Evolutionary conservation across 225 moss, liverwort and hornwort species (phyloP).

Genomic region (Polytrichum commune): DNA sequence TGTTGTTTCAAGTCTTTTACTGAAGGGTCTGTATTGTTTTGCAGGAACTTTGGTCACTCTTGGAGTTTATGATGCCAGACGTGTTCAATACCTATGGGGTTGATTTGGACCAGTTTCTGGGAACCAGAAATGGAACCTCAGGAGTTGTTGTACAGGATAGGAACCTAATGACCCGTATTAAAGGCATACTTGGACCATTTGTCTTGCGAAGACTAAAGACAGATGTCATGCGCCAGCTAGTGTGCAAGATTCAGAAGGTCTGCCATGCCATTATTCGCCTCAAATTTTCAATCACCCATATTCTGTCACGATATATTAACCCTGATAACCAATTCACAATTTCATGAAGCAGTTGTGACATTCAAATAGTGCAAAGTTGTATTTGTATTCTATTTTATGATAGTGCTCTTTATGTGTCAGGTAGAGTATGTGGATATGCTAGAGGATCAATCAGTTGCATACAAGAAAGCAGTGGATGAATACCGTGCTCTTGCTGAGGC

Average conservation of each 20-base stretch:
- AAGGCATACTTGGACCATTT: conserved; percentile 92
- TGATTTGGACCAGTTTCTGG: conserved; percentile 86
- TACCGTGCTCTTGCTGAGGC: conserved; percentile 77
- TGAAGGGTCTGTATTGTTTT: conserved; percentile 12
- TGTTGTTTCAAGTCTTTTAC: too few species aligned
- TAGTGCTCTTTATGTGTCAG: conserved; percentile 19
- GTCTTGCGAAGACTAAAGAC: conserved; percentile 84
- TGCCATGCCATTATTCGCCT: not conserved
- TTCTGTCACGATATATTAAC: too few species aligned
- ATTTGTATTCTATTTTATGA: too few species aligned
- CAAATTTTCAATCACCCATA: too few species aligned
- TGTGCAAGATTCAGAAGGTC: conserved; percentile 83
- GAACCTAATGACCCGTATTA: conserved; percentile 82
- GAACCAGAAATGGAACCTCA: conserved; percentile 69
- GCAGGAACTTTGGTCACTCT: conserved; percentile 91
- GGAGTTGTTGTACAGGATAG: conserved; percentile 66
- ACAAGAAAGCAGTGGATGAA: conserved; percentile 75
- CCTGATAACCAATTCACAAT: too few species aligned
- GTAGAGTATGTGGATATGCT: conserved; percentile 81
- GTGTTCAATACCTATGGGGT: conserved; percentile 79
- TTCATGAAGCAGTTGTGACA: too few species aligned
- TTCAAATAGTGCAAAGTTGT: too few species aligned
- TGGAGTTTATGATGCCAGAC: conserved; percentile 94
- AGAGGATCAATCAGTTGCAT: conserved; percentile 66
- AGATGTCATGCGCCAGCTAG: conserved; percentile 98